A percentile compares a stretch with the other conserved stretches of the same genome.
Conservation (phyloP, 2,329 filamentous ascomycete species). For the Elsinoe fawcettii region DNA sequence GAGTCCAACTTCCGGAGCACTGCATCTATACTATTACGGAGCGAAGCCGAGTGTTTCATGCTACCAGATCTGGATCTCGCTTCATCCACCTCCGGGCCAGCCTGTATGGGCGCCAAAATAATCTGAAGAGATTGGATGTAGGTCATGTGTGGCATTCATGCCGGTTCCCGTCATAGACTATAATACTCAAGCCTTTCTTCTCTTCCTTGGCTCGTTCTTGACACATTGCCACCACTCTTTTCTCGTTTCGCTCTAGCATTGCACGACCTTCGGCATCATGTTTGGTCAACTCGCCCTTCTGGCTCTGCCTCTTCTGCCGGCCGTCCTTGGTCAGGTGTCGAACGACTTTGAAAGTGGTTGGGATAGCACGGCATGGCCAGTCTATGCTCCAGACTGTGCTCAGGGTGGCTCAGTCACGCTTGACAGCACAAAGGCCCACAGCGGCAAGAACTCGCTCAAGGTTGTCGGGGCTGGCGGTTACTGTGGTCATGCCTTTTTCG, state of each 20-base stretch:
- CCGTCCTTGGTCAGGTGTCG: slow-evolving; percentile 46
- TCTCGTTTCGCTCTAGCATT: neutral
- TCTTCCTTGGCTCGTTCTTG: neutral
- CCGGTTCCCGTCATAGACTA: neutral
- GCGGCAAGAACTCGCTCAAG: slow-evolving; percentile 48
- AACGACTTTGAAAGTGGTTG: slow-evolving; percentile 53
- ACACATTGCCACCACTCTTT: neutral
- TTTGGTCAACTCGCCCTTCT: slow-evolving; percentile 39
- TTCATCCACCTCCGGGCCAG: neutral
- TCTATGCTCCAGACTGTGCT: slow-evolving; percentile 52
- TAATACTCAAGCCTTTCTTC: neutral
- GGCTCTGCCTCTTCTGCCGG: slow-evolving; percentile 41
- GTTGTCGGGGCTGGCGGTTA: slow-evolving; percentile 46
- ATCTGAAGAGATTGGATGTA: neutral
- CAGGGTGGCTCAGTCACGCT: slow-evolving; percentile 52
- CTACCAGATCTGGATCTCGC: slow-evolving; percentile 5
- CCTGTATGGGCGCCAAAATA: neutral
- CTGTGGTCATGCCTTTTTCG: slow-evolving; percentile 55
- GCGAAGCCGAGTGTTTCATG: neutral
- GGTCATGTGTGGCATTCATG: neutral
- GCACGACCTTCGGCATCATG: slow-evolving; percentile 29
- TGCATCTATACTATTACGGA: neutral
- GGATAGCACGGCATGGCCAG: slow-evolving; percentile 51
- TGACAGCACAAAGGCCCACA: slow-evolving; percentile 50
- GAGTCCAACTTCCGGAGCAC: neutral